Conservation (phyloP, 1,284 basidiomycete genomes). For the Vanrija pseudolonga region DNA sequence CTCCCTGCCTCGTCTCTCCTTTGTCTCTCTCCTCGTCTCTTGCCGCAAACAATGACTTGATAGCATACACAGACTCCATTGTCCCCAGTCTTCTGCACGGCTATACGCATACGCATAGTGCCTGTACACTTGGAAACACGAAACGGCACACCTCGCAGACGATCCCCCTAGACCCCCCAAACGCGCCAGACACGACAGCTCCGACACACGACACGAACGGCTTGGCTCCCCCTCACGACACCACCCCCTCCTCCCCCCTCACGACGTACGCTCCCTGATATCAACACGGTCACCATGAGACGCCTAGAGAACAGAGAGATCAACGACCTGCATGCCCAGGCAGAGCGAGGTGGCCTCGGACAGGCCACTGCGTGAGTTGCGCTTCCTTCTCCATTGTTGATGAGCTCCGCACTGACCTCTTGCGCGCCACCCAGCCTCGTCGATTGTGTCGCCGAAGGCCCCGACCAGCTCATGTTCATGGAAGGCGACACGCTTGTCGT, state of each 20-base stretch:
- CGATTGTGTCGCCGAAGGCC: conserved; percentile 71
- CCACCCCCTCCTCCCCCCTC: not conserved
- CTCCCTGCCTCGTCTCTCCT: too few relatives aligned
- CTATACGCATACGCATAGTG: too few relatives aligned
- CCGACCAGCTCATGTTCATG: conserved; percentile 83
- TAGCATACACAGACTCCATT: too few relatives aligned
- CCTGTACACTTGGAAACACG: too few relatives aligned
- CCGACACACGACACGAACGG: too few relatives aligned
- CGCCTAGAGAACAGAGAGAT: conserved; percentile 37
- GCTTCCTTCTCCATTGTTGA: not conserved
- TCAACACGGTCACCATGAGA: conserved; percentile 12
- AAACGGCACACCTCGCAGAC: too few relatives aligned
- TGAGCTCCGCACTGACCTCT: not conserved
- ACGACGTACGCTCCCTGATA: not conserved
- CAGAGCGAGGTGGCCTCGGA: conserved; percentile 38
- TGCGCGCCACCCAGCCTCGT: conserved; percentile 21
- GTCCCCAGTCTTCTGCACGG: too few relatives aligned
- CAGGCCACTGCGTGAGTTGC: conserved; percentile 38
- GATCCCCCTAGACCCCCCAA: too few relatives aligned
- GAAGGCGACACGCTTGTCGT: conserved; percentile 77
- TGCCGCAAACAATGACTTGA: too few relatives aligned
- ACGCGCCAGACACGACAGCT: too few relatives aligned
- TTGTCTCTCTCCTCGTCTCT: too few relatives aligned
- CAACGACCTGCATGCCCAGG: conserved; percentile 35
- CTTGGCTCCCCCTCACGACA: not conserved